Evolutionary conservation across 2,329 filamentous ascomycete species (phyloP).

Genomic region (Curvularia spicifera): DNA sequence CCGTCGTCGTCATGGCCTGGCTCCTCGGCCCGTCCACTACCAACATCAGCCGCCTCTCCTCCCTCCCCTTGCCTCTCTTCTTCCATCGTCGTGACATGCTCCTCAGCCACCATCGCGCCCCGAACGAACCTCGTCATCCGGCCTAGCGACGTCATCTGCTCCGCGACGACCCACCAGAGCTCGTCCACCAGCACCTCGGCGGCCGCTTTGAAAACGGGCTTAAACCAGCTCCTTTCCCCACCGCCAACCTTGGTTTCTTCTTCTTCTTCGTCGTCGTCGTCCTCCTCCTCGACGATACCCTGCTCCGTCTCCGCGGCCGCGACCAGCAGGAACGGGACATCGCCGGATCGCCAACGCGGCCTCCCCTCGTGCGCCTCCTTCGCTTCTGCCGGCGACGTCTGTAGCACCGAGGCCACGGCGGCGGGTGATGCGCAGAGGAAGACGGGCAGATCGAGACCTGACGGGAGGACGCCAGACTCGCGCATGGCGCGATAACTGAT

Average conservation of each 20-base stretch:
- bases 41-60: constrained; percentile 6
- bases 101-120: constrained; percentile 9
- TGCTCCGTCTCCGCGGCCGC: constrained; percentile 10
- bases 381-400: constrained; percentile 7
- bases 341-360: constrained; percentile 9
- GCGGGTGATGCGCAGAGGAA: constrained; percentile 13
- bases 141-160: constrained; percentile 8
- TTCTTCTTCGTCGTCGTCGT: constrained; percentile 6
- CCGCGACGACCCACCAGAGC: constrained; percentile 6
- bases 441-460: constrained; percentile 9
- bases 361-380: constrained; percentile 9
- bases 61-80: constrained; percentile 8
- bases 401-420: constrained; percentile 8
- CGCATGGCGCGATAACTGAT: constrained; percentile 10
- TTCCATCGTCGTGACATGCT: constrained; percentile 9
- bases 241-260: constrained; percentile 7
- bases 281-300: constrained; percentile 9
- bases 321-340: constrained; percentile 12
- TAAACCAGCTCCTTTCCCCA: constrained; percentile 10
- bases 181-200: constrained; percentile 11
- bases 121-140: constrained; percentile 6
- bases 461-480: constrained; percentile 10
- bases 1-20: constrained; percentile 7
- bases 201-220: constrained; percentile 6
- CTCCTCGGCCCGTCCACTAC: constrained; percentile 6